These are phyloP conservation scores for Adansonia digitata DNA, from an alignment of 345 rosid species.

Conservation along the genomic window DNA sequence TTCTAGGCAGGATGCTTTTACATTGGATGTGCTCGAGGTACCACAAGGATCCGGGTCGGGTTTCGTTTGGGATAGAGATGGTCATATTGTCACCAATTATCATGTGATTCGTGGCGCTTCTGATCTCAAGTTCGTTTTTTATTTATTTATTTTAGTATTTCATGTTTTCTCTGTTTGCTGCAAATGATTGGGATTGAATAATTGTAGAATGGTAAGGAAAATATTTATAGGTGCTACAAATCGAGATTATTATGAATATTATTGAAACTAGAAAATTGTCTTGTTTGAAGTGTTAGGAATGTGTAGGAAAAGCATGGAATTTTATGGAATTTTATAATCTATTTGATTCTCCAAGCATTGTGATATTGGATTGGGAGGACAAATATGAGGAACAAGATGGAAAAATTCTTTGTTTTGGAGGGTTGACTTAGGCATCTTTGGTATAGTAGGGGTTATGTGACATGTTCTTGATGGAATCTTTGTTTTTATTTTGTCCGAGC, in stretches of 20 bases:
- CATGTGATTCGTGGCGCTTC: constrained; percentile 98
- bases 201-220: not conserved
- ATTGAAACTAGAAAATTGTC: not conserved
- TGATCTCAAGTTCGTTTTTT: constrained; percentile 69
- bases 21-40: constrained; percentile 90
- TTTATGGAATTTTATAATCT: not conserved
- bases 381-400: not conserved
- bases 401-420: no score
- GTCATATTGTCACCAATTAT: constrained; percentile 87
- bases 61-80: constrained; percentile 83
- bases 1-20: constrained; percentile 87
- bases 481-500: not conserved
- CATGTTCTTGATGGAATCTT: not conserved
- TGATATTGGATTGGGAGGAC: not conserved
- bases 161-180: not conserved
- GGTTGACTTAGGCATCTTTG: not conserved
- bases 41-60: constrained; percentile 98
- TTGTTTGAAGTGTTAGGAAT: not conserved
- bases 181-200: not conserved
- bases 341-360: not conserved
- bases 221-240: not conserved
- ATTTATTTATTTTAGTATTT: not conserved
- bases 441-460: no score
- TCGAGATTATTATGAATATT: not conserved
- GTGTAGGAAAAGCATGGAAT: not conserved